Conservation (phyloP, 2,329 filamentous ascomycete genomes). For the Aspergillus luchuensis region DNA sequence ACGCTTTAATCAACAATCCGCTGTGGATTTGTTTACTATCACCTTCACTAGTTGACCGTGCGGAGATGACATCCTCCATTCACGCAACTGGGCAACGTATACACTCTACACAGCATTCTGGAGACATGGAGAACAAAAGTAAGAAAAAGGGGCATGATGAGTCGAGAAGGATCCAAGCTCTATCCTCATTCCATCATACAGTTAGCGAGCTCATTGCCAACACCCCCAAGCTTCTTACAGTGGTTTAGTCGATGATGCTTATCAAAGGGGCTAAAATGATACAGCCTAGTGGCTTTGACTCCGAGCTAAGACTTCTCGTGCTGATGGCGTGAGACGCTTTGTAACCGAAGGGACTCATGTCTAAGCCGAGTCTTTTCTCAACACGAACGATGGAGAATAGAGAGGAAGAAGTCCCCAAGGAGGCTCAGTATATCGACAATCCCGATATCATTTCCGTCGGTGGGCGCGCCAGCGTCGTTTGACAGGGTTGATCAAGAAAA, state of each 20-base stretch:
- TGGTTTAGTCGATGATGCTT: background rate
- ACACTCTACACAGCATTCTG: background rate
- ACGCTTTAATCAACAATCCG: conserved; percentile 4
- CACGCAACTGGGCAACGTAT: background rate
- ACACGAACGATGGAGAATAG: background rate
- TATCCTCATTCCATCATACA: conserved; percentile 1
- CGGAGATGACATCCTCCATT: conserved; percentile 4
- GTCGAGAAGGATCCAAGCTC: conserved; percentile 2
- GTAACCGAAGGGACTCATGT: background rate
- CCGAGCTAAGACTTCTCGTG: background rate
- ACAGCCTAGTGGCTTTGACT: background rate
- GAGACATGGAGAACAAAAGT: no score
- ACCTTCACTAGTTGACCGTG: background rate
- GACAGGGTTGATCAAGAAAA: conserved; percentile 9
- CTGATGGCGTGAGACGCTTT: background rate
- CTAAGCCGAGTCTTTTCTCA: background rate
- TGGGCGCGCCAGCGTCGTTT: background rate
- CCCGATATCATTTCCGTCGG: background rate
- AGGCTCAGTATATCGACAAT: background rate
- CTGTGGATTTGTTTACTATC: background rate
- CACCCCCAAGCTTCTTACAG: background rate
- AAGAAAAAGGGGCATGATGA: background rate
- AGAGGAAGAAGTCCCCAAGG: background rate
- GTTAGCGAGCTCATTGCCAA: background rate
- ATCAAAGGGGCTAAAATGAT: background rate